These are phyloP conservation scores for Eucalyptus victrix DNA, from an alignment of 345 rosid species.

Conservation along the genomic window DNA sequence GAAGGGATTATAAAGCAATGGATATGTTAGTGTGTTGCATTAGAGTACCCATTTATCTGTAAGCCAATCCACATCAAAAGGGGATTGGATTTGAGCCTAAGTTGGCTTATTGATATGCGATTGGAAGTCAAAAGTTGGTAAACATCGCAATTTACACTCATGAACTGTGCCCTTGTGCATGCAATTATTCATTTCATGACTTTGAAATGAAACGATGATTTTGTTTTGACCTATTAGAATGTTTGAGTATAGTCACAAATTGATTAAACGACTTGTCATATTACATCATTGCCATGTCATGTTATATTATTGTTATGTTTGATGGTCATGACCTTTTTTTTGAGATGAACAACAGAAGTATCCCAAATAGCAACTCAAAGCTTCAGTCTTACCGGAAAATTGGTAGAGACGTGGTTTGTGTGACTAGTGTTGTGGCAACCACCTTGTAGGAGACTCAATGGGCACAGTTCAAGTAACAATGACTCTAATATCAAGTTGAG, in stretches of 20 bases:
- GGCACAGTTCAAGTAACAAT: no score
- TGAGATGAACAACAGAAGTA: no score
- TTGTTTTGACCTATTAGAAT: background rate
- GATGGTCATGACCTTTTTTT: no score
- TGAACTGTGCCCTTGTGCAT: background rate
- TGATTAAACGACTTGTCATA: background rate
- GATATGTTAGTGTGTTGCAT: background rate
- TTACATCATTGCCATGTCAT: background rate
- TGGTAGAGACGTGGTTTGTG: no score
- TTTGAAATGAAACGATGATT: background rate
- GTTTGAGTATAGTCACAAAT: background rate
- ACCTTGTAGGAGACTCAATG: no score
- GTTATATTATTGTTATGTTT: background rate
- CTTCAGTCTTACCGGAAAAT: no score
- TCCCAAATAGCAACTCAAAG: no score
- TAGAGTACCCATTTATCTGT: background rate
- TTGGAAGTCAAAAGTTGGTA: background rate
- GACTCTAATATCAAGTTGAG: no score
- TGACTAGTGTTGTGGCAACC: no score
- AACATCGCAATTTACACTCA: background rate
- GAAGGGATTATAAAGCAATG: background rate
- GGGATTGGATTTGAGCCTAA: background rate
- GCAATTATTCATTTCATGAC: background rate
- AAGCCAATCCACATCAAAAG: background rate
- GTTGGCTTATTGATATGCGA: background rate